phyloP scores from a whole-genome alignment of 2,329 filamentous ascomycete species.

The Trichoderma pleuroti region DNA sequence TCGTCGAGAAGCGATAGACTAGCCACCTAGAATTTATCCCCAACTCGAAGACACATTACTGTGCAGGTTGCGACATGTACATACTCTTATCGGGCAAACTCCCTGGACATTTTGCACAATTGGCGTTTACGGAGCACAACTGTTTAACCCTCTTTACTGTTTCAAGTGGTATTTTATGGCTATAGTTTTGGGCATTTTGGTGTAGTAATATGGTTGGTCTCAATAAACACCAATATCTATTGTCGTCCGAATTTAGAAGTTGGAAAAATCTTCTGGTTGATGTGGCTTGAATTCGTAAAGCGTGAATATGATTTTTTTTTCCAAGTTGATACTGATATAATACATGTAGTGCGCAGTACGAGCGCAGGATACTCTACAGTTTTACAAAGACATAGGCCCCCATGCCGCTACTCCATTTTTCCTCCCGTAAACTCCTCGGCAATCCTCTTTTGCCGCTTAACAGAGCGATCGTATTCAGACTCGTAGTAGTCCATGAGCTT shows the following conservation, averaged over 20 bases:
- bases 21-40: background rate
- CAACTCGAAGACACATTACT: background rate
- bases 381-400: background rate
- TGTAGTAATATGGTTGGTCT: background rate
- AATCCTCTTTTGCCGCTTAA: constrained; percentile 51
- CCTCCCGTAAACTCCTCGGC: constrained; percentile 59
- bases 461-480: constrained; percentile 43
- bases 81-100: constrained; percentile 2
- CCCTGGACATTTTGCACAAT: background rate
- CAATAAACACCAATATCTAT: background rate
- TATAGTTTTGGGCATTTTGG: background rate
- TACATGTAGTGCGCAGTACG: constrained; percentile 23
- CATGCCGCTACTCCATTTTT: constrained; percentile 45
- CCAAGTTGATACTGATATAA: constrained; percentile 18
- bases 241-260: background rate
- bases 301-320: background rate
- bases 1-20: constrained; percentile 71
- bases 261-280: background rate
- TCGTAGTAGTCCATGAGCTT: constrained; percentile 37
- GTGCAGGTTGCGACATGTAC: constrained; percentile 14
- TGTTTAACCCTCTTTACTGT: background rate
- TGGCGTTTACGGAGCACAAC: constrained; percentile 9
- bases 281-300: constrained; percentile 3
- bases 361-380: constrained; percentile 28
- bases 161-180: background rate